Evolutionary conservation across 352 stramenopile genomes (phyloP).

Genomic region (Phytopythium litorale): DNA sequence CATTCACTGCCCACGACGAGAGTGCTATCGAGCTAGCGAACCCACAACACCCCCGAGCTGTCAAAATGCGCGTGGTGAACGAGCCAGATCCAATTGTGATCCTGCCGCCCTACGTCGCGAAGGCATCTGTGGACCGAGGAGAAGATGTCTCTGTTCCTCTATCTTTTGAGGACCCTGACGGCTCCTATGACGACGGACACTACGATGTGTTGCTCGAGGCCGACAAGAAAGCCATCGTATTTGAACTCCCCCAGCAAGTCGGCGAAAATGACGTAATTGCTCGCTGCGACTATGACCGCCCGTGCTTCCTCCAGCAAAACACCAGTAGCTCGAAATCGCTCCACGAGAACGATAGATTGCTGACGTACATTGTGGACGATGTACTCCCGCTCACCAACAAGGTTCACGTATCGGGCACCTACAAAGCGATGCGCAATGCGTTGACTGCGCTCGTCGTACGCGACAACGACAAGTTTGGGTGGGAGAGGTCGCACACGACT

Average conservation of each 20-base stretch:
- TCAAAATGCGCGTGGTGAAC: slow-evolving; percentile 55
- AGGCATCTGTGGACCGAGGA: slow-evolving; percentile 15
- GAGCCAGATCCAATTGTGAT: slow-evolving; percentile 39
- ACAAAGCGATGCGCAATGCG: slow-evolving; percentile 23
- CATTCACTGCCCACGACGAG: slow-evolving; percentile 8
- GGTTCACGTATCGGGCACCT: slow-evolving; percentile 42
- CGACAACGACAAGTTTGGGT: slow-evolving; percentile 21
- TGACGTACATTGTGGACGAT: slow-evolving; percentile 21
- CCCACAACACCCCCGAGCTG: slow-evolving; percentile 14
- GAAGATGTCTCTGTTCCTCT: slow-evolving; percentile 30
- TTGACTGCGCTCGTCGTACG: slow-evolving; percentile 37
- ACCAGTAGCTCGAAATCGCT: not conserved
- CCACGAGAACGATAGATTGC: not conserved
- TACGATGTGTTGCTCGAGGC: slow-evolving; percentile 51
- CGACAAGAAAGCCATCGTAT: slow-evolving; percentile 21
- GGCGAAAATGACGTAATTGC: slow-evolving; percentile 52
- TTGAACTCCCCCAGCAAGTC: slow-evolving; percentile 43
- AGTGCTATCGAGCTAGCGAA: slow-evolving; percentile 10
- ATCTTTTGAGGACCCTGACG: slow-evolving; percentile 53
- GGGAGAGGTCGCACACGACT: slow-evolving; percentile 14
- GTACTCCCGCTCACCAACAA: slow-evolving; percentile 33
- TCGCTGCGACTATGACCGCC: slow-evolving; percentile 39
- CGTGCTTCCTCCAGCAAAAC: slow-evolving; percentile 20
- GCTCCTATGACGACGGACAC: slow-evolving; percentile 13
- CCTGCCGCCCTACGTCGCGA: slow-evolving; percentile 38